Conservation (phyloP, 805 yeast genomes). For the Wickerhamomyces sydowiorum region DNA sequence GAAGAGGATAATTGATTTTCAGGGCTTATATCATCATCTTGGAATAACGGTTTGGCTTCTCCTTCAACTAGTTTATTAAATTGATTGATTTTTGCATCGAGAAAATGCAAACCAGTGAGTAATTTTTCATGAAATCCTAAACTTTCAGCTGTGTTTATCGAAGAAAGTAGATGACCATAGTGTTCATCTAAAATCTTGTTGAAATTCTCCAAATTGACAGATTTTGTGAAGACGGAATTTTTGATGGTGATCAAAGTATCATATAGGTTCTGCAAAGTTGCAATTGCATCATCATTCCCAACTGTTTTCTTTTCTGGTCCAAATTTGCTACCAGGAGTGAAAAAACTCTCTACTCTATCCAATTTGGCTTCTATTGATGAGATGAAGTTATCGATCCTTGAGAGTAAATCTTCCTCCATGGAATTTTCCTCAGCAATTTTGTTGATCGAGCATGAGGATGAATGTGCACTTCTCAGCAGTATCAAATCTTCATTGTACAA, state of each 20-base stretch:
- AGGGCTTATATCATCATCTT: constrained; percentile 3
- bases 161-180: constrained; percentile 18
- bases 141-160: constrained; percentile 16
- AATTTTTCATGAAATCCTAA: constrained; percentile 26
- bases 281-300: constrained; percentile 13
- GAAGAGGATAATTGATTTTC: constrained; percentile 16
- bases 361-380: constrained; percentile 20
- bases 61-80: constrained; percentile 29
- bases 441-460: constrained; percentile 19
- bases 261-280: constrained; percentile 19
- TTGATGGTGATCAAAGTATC: constrained; percentile 21
- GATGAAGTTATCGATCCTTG: constrained; percentile 18
- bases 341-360: constrained; percentile 18
- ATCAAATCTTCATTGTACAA: constrained; percentile 16
- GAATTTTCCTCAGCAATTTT: constrained; percentile 20
- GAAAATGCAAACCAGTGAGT: constrained; percentile 29
- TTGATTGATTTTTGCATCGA: constrained; percentile 35
- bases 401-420: constrained; percentile 15
- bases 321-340: constrained; percentile 5
- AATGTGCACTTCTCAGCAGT: constrained; percentile 17
- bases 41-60: constrained; percentile 15
- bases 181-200: constrained; percentile 21
- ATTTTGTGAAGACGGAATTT: constrained; percentile 17
- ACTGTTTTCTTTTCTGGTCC: neutral
- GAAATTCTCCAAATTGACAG: constrained; percentile 18